Evolutionary conservation across 2,329 filamentous ascomycete genomes (phyloP).

Genomic region (Venturia carpophila): DNA sequence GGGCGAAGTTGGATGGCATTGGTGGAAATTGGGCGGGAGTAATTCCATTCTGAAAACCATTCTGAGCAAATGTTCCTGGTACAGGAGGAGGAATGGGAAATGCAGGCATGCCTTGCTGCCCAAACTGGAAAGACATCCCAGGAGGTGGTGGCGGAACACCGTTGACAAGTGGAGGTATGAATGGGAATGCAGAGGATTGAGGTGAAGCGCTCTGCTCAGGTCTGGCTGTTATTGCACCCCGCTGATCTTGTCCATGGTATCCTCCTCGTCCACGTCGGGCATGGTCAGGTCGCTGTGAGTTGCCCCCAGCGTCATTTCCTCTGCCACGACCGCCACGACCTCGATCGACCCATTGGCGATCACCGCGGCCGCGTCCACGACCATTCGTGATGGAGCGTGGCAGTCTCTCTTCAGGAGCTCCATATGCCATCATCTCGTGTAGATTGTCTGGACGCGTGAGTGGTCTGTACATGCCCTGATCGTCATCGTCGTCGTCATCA

Average conservation of each 20-base stretch:
- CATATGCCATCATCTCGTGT: conserved; percentile 33
- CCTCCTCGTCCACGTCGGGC: conserved; percentile 8
- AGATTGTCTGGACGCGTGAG: conserved; percentile 41
- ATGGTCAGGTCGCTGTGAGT: conserved; percentile 2
- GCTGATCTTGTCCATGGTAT: not conserved
- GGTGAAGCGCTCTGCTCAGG: conserved; percentile 5
- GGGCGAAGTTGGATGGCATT: not conserved
- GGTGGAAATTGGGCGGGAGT: not conserved
- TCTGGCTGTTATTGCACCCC: not conserved
- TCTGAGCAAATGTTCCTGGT: not conserved
- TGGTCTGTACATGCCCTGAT: conserved; percentile 40
- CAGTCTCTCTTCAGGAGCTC: conserved; percentile 11
- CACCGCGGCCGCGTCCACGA: conserved; percentile 11
- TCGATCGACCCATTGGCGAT: conserved; percentile 12
- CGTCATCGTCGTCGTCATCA: conserved; percentile 37
- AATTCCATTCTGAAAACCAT: not conserved
- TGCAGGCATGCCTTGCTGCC: not conserved
- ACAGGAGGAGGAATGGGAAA: not conserved
- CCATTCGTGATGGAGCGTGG: conserved; percentile 9
- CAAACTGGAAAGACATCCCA: not conserved
- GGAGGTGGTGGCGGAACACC: not conserved
- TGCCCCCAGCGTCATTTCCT: not conserved
- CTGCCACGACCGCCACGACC: not conserved
- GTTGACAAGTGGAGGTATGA: conserved; percentile 3
- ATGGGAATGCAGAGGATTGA: not conserved